Evolutionary conservation across 176 grass and related monocot species (phyloP).

Genomic region (Neostapfia colusana): DNA sequence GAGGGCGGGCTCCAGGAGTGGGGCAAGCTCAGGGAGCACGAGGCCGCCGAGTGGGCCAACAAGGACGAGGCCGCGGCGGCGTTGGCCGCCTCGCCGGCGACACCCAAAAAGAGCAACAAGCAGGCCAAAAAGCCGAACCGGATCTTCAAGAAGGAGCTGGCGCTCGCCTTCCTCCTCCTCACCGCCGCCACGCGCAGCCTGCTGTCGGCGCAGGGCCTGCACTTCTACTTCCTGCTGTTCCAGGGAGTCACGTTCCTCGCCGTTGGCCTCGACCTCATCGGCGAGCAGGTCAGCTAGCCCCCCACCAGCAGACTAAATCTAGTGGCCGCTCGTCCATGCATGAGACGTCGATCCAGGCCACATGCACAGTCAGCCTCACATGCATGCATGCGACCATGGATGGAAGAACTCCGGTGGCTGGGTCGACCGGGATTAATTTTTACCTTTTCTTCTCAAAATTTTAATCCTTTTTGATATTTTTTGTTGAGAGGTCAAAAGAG

Average conservation of each 20-base stretch:
- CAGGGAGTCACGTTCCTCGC: slow-evolving; percentile 90
- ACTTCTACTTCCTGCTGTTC: slow-evolving; percentile 99
- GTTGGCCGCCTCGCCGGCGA: background rate
- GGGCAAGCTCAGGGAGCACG: slow-evolving; percentile 60
- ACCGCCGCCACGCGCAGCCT: slow-evolving; percentile 79
- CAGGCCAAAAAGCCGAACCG: slow-evolving; percentile 60
- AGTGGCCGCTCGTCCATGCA: slow-evolving; percentile 22
- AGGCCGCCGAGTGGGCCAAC: slow-evolving; percentile 32
- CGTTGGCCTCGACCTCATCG: slow-evolving; percentile 97
- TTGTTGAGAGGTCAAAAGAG: slow-evolving; percentile 51
- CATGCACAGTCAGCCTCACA: slow-evolving; percentile 23
- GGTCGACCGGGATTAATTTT: slow-evolving; percentile 22
- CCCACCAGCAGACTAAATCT: slow-evolving; percentile 1
- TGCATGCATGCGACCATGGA: background rate
- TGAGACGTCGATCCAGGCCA: slow-evolving; percentile 16
- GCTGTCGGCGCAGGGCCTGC: slow-evolving; percentile 84
- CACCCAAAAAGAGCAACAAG: slow-evolving; percentile 40
- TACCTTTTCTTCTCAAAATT: slow-evolving; percentile 48
- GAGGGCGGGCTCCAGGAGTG: slow-evolving; percentile 70
- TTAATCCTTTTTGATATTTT: slow-evolving; percentile 34
- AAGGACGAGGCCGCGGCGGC: slow-evolving; percentile 5
- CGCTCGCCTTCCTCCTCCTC: slow-evolving; percentile 79
- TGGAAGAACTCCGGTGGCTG: slow-evolving; percentile 1
- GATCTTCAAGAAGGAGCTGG: slow-evolving; percentile 98
- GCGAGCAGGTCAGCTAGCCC: slow-evolving; percentile 86